A percentile compares a stretch with the other conserved stretches of the same genome.
Conservation (phyloP, 345 rosid genomes). For the Lumnitzera racemosa region DNA sequence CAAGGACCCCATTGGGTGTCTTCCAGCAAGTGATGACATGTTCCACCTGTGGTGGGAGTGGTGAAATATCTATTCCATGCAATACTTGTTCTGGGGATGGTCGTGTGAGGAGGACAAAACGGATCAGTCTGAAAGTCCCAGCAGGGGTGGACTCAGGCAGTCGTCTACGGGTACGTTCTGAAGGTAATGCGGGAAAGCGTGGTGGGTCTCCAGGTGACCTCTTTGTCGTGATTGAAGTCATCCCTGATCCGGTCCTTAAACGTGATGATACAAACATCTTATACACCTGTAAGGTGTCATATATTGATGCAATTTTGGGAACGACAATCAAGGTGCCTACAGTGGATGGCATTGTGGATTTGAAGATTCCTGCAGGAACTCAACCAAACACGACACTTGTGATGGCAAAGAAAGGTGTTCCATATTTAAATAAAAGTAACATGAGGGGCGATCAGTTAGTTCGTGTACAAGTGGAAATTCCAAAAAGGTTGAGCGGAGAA, state of each 20-base stretch:
- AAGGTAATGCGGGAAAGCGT: constrained; percentile 89
- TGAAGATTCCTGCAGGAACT: constrained; percentile 91
- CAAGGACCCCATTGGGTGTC: constrained; percentile 90
- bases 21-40: constrained; percentile 98
- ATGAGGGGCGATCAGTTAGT: constrained; percentile 96
- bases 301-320: constrained; percentile 86
- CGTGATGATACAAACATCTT: constrained; percentile 82
- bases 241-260: constrained; percentile 76
- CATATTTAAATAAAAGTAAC: constrained; percentile 76
- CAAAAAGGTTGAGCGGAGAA: constrained; percentile 77
- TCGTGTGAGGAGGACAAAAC: constrained; percentile 75
- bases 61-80: constrained; percentile 73
- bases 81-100: constrained; percentile 85
- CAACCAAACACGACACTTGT: constrained; percentile 90
- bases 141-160: constrained; percentile 97
- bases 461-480: constrained; percentile 95
- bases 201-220: constrained; percentile 96
- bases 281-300: constrained; percentile 83
- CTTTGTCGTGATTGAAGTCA: constrained; percentile 71
- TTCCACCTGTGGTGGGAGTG: constrained; percentile 74
- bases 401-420: constrained; percentile 95
- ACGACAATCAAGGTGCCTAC: constrained; percentile 82
- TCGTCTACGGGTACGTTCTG: constrained; percentile 86
- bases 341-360: constrained; percentile 88
- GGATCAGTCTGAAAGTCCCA: constrained; percentile 88